Conservation (phyloP, 768 basidiomycete species). For the Termitomyces sp. region DNA sequence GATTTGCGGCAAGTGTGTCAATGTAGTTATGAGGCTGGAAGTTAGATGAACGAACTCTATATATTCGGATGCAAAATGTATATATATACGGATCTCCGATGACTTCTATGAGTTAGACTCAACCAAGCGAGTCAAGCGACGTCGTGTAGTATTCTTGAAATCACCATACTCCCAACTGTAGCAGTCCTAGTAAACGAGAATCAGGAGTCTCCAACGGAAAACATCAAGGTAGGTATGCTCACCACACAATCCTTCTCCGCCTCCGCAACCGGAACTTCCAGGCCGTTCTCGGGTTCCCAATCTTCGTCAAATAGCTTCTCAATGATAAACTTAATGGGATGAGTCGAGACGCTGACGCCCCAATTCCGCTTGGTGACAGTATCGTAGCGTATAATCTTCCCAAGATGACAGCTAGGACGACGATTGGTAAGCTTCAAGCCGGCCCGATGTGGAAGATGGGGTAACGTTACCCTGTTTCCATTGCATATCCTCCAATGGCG, state of each 20-base stretch:
- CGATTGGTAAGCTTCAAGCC: not conserved
- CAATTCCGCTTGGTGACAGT: constrained; percentile 79
- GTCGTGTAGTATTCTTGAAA: constrained; percentile 21
- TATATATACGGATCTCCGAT: not conserved
- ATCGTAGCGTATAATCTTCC: constrained; percentile 79
- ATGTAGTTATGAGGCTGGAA: not conserved
- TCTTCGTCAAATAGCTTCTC: constrained; percentile 40
- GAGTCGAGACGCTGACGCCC: constrained; percentile 70
- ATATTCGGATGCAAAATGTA: not conserved
- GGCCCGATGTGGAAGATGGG: not conserved
- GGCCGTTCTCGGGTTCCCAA: constrained; percentile 29
- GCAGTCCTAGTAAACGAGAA: constrained; percentile 49
- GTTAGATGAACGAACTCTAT: not conserved
- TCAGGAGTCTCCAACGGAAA: not conserved
- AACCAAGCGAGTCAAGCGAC: not conserved
- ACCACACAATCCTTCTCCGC: constrained; percentile 66
- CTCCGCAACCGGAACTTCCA: constrained; percentile 41
- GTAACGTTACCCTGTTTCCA: constrained; percentile 54
- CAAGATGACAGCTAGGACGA: constrained; percentile 70
- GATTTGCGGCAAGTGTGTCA: not conserved
- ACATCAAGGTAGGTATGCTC: not conserved
- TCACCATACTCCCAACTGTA: constrained; percentile 67
- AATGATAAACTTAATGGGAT: constrained; percentile 65
- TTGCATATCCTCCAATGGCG: constrained; percentile 67
- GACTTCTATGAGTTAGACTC: not conserved